These are phyloP conservation scores for Apiospora pterosperma DNA, from an alignment of 2,329 filamentous ascomycete species.

Conservation along the genomic window DNA sequence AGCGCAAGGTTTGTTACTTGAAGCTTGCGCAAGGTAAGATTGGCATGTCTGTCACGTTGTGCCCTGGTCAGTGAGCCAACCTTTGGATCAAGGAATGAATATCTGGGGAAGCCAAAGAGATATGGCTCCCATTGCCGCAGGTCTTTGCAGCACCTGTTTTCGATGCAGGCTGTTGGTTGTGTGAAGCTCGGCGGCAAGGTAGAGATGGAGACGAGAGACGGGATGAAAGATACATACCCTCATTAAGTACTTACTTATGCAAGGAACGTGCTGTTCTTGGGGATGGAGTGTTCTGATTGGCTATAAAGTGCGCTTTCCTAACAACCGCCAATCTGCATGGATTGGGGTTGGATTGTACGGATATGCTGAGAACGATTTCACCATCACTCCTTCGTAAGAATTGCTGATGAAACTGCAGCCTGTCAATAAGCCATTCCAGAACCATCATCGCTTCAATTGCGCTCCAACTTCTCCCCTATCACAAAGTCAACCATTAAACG, in stretches of 20 bases:
- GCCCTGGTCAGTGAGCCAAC: not conserved
- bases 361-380: not conserved
- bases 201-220: not conserved
- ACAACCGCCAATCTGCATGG: not conserved
- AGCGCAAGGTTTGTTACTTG: not conserved
- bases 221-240: not conserved
- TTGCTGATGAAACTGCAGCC: not conserved
- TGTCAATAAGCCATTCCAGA: not conserved
- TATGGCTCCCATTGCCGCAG: not conserved
- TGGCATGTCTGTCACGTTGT: not conserved
- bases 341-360: not conserved
- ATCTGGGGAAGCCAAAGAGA: not conserved
- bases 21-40: not conserved
- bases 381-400: not conserved
- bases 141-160: not conserved
- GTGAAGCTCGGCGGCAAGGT: not conserved
- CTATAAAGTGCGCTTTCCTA: not conserved
- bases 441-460: not conserved
- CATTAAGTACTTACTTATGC: no score
- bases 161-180: not conserved
- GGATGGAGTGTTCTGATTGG: not conserved
- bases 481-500: not conserved
- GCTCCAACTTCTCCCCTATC: not conserved
- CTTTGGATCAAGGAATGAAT: not conserved
- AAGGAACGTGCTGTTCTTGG: not conserved